Conservation (phyloP, 2,329 filamentous ascomycete genomes). For the Clarireedia hainanense region DNA sequence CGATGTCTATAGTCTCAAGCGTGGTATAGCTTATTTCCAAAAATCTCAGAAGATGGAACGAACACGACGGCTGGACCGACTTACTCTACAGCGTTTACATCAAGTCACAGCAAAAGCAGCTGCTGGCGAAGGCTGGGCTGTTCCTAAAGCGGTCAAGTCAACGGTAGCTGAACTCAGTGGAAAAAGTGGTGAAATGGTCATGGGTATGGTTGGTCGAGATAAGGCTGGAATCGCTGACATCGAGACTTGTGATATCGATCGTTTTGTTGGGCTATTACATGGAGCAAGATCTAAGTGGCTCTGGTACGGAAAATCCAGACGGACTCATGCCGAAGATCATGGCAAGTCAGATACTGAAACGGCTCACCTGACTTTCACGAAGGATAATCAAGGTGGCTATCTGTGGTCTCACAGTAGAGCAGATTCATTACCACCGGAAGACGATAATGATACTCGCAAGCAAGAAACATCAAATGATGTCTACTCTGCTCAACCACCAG, state of each 20-base stretch:
- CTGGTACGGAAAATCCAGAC: constrained; percentile 83
- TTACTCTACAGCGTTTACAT: constrained; percentile 75
- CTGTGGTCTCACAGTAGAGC: constrained; percentile 40
- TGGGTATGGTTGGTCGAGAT: constrained; percentile 82
- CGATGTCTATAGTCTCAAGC: constrained; percentile 73
- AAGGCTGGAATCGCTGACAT: constrained; percentile 88
- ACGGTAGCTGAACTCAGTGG: constrained; percentile 90
- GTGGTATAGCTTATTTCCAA: constrained; percentile 81
- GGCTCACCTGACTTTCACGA: constrained; percentile 43
- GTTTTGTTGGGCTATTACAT: constrained; percentile 67
- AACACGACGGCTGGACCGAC: constrained; percentile 72
- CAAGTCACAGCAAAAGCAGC: constrained; percentile 83
- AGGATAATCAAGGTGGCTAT: constrained; percentile 44
- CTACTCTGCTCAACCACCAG: constrained; percentile 37
- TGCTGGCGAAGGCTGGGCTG: constrained; percentile 80
- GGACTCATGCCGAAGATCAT: constrained; percentile 40
- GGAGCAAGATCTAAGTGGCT: constrained; percentile 88
- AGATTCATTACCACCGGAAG: constrained; percentile 45
- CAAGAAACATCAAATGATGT: constrained; percentile 36
- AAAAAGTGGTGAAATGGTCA: constrained; percentile 88
- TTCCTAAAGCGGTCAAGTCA: constrained; percentile 90
- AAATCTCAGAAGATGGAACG: constrained; percentile 76
- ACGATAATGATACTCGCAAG: constrained; percentile 36
- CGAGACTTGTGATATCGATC: constrained; percentile 84
- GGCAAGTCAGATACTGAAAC: constrained; percentile 41